These are phyloP conservation scores for Cladosporium velox DNA, from an alignment of 2,329 filamentous ascomycete genomes.

Conservation along the genomic window DNA sequence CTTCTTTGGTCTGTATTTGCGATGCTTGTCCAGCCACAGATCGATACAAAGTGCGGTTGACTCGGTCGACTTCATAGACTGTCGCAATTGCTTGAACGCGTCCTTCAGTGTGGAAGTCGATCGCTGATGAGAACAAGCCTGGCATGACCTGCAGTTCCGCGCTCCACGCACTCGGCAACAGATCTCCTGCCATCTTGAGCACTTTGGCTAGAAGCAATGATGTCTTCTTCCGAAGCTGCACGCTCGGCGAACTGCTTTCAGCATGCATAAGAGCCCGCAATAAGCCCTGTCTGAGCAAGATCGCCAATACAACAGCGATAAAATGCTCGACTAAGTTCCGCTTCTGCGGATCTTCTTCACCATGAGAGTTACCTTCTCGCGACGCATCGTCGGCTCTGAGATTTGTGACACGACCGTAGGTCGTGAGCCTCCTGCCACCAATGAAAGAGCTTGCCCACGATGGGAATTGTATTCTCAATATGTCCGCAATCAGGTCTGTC, in stretches of 20 bases:
- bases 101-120: slow-evolving; percentile 68
- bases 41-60: slow-evolving; percentile 87
- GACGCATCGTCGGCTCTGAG: slow-evolving; percentile 64
- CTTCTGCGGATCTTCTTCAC: slow-evolving; percentile 67
- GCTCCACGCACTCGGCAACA: slow-evolving; percentile 81
- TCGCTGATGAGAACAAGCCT: slow-evolving; percentile 75
- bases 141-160: slow-evolving; percentile 84
- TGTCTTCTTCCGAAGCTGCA: slow-evolving; percentile 78
- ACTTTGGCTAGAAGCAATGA: slow-evolving; percentile 90
- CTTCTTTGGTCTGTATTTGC: slow-evolving; percentile 27
- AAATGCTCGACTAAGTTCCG: slow-evolving; percentile 89
- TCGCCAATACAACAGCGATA: slow-evolving; percentile 80
- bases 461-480: slow-evolving; percentile 85
- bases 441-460: slow-evolving; percentile 96
- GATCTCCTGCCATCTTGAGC: slow-evolving; percentile 81
- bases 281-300: slow-evolving; percentile 80
- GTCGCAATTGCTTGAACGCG: slow-evolving; percentile 83
- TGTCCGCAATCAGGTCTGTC: slow-evolving; percentile 81
- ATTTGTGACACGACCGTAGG: slow-evolving; percentile 91
- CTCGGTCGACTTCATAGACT: slow-evolving; percentile 96
- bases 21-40: slow-evolving; percentile 56
- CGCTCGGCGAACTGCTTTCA: slow-evolving; percentile 67
- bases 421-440: slow-evolving; percentile 87
- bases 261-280: slow-evolving; percentile 57
- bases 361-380: slow-evolving; percentile 54